Evolutionary conservation across 768 basidiomycete genomes (phyloP).

Genomic region (Mycena polygramma): DNA sequence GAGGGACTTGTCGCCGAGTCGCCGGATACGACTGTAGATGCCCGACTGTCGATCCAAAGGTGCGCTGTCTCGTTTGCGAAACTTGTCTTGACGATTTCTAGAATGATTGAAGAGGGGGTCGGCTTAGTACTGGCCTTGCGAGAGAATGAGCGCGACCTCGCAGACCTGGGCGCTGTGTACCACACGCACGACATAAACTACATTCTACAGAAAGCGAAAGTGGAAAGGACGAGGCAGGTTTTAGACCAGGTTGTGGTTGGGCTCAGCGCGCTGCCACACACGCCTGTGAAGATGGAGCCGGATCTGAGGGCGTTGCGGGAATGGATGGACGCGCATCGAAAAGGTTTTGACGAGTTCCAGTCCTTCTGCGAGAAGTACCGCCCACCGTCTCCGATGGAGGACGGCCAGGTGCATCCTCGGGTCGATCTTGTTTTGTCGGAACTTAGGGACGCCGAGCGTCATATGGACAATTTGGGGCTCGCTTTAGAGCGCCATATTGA

Average conservation of each 20-base stretch:
- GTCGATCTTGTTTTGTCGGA: constrained; percentile 3
- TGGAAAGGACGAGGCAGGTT: not conserved
- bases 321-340: constrained; percentile 22
- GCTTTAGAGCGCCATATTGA: not conserved
- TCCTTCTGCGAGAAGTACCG: constrained; percentile 21
- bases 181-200: constrained; percentile 1
- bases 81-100: not conserved
- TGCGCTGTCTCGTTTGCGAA: not conserved
- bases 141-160: constrained; percentile 9
- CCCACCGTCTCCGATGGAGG: constrained; percentile 25
- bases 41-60: constrained; percentile 16
- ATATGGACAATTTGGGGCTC: not conserved
- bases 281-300: not conserved
- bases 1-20: not conserved
- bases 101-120: constrained; percentile 21
- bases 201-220: constrained; percentile 8
- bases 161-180: not conserved
- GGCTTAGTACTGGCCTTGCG: constrained; percentile 15
- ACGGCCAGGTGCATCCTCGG: constrained; percentile 29
- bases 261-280: constrained; percentile 22
- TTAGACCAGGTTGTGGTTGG: not conserved
- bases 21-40: not conserved
- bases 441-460: not conserved
- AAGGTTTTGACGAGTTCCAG: constrained; percentile 13
- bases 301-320: constrained; percentile 7